Evolutionary conservation across 352 stramenopile genomes (phyloP).

Genomic region (Peronosclerospora sorghi): DNA sequence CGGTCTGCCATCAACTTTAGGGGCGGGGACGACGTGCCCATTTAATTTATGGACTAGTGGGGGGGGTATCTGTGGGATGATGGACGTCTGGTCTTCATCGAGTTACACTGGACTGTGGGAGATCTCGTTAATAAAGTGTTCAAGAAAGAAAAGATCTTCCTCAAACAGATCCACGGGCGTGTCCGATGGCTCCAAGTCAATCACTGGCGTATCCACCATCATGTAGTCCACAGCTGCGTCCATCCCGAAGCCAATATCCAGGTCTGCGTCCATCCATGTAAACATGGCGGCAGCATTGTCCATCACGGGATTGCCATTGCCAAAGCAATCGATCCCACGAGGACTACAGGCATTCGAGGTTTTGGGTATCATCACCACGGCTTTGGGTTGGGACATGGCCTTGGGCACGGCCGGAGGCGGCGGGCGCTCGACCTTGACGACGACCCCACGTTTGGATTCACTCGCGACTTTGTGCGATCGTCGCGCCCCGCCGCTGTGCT

Average conservation of each 20-base stretch:
- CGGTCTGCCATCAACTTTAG: constrained; percentile 2
- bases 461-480: constrained; percentile 15
- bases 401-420: constrained; percentile 4
- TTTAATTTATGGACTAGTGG: constrained; percentile 17
- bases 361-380: constrained; percentile 4
- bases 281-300: constrained; percentile 26
- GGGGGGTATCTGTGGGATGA: background rate
- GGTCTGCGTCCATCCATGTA: constrained; percentile 66
- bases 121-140: constrained; percentile 77
- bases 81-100: background rate
- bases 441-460: constrained; percentile 11
- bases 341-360: constrained; percentile 28
- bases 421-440: constrained; percentile 20
- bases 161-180: constrained; percentile 68
- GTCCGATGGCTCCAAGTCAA: constrained; percentile 66
- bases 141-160: constrained; percentile 69
- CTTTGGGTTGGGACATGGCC: constrained; percentile 12
- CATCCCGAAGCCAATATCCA: constrained; percentile 54
- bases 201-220: constrained; percentile 55
- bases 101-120: constrained; percentile 30
- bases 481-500: constrained; percentile 9
- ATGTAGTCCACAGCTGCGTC: constrained; percentile 68
- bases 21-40: background rate
- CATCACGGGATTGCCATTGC: constrained; percentile 11
- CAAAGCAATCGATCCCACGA: constrained; percentile 41